These are phyloP conservation scores for Zoysia pacifica DNA, from an alignment of 176 grass and related monocot species.

Conservation along the genomic window DNA sequence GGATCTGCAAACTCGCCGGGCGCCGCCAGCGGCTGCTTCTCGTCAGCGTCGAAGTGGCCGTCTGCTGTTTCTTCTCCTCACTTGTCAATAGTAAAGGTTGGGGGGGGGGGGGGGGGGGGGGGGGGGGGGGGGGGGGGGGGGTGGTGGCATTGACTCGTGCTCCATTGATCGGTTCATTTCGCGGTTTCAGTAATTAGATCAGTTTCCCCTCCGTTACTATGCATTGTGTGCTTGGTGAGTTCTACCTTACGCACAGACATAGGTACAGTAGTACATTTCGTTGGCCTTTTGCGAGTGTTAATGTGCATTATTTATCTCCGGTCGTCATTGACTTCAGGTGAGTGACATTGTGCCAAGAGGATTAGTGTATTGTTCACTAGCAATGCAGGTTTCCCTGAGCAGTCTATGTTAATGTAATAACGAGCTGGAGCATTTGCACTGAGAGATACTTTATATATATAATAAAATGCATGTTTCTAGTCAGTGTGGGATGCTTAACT, in stretches of 20 bases:
- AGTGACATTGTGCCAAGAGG: slow-evolving; percentile 8
- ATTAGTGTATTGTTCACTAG: not conserved
- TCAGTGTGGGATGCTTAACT: slow-evolving; percentile 14
- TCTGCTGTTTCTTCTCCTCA: slow-evolving; percentile 63
- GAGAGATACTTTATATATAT: not conserved
- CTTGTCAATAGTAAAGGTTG: slow-evolving; percentile 73
- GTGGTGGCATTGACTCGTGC: not conserved
- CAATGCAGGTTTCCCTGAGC: not conserved
- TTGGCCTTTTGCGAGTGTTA: slow-evolving; percentile 11
- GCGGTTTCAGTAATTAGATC: slow-evolving; percentile 9
- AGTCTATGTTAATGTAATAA: slow-evolving; percentile 21
- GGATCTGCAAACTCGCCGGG: slow-evolving; percentile 76
- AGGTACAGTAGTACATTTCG: too few relatives aligned
- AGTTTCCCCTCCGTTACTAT: not conserved
- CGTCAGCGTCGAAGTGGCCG: slow-evolving; percentile 40
- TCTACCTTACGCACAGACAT: not conserved
- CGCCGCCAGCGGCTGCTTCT: slow-evolving; percentile 73
- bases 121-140: not conserved
- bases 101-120: too few relatives aligned
- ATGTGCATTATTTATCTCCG: slow-evolving; percentile 18
- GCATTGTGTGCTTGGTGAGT: slow-evolving; percentile 11
- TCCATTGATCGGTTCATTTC: not conserved
- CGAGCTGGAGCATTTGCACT: not conserved
- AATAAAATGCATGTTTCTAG: slow-evolving; percentile 18
- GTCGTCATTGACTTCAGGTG: slow-evolving; percentile 11